Evolutionary conservation across 139 green algal genomes (phyloP).

Genomic region (Chlorella sp.): DNA sequence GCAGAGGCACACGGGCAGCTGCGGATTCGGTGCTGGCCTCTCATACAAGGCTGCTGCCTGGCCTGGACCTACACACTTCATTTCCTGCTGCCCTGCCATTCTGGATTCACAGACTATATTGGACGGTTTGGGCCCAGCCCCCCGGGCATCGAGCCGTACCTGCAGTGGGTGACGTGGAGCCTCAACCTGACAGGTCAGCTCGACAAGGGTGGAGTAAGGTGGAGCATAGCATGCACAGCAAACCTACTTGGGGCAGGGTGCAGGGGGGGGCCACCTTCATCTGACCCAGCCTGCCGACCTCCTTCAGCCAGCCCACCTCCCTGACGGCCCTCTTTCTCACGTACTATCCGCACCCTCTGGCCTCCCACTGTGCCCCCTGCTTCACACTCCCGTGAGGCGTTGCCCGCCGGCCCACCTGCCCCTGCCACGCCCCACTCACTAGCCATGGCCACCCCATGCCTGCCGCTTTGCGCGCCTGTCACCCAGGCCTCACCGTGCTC

Average conservation of each 20-base stretch:
- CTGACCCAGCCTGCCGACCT: not conserved
- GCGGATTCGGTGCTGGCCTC: too few relatives aligned
- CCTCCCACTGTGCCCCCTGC: not conserved
- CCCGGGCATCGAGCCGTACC: constrained; percentile 1
- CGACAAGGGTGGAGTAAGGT: too few relatives aligned
- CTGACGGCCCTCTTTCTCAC: not conserved
- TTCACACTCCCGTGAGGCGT: not conserved
- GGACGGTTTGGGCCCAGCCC: not conserved
- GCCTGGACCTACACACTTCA: not conserved
- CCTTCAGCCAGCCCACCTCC: not conserved
- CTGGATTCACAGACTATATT: not conserved
- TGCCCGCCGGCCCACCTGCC: too few relatives aligned
- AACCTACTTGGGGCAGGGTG: too few relatives aligned
- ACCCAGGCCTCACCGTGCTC: constrained; percentile 2
- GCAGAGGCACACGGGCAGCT: too few relatives aligned
- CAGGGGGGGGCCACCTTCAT: too few relatives aligned
- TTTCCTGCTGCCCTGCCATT: not conserved
- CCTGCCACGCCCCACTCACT: too few relatives aligned
- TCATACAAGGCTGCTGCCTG: too few relatives aligned
- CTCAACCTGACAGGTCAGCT: constrained; percentile 11
- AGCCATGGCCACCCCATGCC: too few relatives aligned
- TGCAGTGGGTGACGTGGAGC: not conserved
- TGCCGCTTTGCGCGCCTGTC: too few relatives aligned
- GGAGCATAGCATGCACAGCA: not conserved
- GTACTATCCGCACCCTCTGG: not conserved